Evolutionary conservation across 1,139 yeast genomes (phyloP).

Genomic region (Protomyces inundatus): DNA sequence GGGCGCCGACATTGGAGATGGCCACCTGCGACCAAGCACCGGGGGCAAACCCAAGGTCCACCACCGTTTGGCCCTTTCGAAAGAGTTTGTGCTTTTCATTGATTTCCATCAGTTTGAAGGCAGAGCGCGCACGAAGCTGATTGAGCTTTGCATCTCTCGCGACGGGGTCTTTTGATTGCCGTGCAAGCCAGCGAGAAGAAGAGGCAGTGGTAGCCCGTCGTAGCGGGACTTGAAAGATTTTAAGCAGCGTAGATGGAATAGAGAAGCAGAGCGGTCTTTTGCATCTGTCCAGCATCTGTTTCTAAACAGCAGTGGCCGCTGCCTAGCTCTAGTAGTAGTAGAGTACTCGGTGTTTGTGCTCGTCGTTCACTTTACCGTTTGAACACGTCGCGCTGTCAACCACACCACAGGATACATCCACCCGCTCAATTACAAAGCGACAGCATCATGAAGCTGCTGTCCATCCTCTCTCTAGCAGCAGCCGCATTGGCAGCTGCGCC

Average conservation of each 20-base stretch:
- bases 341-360: no score
- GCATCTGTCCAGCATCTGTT: neutral
- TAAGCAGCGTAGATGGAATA: neutral
- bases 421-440: neutral
- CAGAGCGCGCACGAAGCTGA: constrained; percentile 77
- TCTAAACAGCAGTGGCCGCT: neutral
- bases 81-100: constrained; percentile 58
- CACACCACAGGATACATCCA: neutral
- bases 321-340: no score
- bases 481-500: neutral
- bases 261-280: neutral
- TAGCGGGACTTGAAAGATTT: neutral
- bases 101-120: constrained; percentile 61
- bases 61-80: constrained; percentile 53
- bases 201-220: constrained; percentile 39
- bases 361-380: neutral
- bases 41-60: constrained; percentile 91
- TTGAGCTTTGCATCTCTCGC: constrained; percentile 60
- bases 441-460: neutral
- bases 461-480: neutral
- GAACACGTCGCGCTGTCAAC: neutral
- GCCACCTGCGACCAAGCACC: constrained; percentile 95
- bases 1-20: constrained; percentile 50
- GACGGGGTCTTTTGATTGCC: constrained; percentile 62
- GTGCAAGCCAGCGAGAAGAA: constrained; percentile 65